Conservation (phyloP, 179 eudicot species). For the Pouteria campechiana region DNA sequence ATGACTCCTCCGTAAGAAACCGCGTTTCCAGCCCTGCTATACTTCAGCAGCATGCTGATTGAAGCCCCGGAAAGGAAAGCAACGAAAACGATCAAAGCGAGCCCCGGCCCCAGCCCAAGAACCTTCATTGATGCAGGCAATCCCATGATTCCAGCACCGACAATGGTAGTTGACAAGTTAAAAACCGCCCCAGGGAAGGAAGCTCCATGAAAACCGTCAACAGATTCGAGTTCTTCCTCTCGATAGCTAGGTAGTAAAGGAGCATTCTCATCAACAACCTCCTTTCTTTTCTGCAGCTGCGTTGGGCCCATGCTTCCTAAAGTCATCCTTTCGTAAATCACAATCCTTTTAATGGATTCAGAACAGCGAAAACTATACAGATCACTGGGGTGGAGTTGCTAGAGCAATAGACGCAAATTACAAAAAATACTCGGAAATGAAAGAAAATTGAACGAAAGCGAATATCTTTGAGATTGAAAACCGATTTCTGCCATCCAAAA, state of each 20-base stretch:
- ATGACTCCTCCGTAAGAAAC: slow-evolving; percentile 51
- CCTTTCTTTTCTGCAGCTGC: too few relatives aligned
- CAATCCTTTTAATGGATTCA: too few relatives aligned
- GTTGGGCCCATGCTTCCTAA: too few relatives aligned
- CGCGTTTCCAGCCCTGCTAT: slow-evolving; percentile 33
- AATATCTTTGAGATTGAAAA: too few relatives aligned
- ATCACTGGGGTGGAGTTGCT: too few relatives aligned
- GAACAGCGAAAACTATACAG: too few relatives aligned
- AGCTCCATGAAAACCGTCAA: slow-evolving; percentile 54
- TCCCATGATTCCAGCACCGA: slow-evolving; percentile 86
- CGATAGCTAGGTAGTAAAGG: slow-evolving; percentile 29
- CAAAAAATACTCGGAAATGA: too few relatives aligned
- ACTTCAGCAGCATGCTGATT: slow-evolving; percentile 43
- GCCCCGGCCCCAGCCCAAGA: slow-evolving; percentile 49
- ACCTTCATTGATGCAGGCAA: slow-evolving; percentile 81
- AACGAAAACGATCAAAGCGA: slow-evolving; percentile 35
- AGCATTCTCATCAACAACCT: slow-evolving; percentile 24
- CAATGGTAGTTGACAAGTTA: slow-evolving; percentile 70
- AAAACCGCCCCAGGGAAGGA: slow-evolving; percentile 63
- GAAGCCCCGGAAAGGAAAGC: slow-evolving; percentile 53
- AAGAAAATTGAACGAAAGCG: too few relatives aligned
- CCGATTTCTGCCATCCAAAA: too few relatives aligned
- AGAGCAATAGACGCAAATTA: too few relatives aligned
- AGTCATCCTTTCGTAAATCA: too few relatives aligned
- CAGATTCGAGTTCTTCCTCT: slow-evolving; percentile 9